Conservation (phyloP, 768 basidiomycete genomes). For the Porpolomopsis calyptriformis region DNA sequence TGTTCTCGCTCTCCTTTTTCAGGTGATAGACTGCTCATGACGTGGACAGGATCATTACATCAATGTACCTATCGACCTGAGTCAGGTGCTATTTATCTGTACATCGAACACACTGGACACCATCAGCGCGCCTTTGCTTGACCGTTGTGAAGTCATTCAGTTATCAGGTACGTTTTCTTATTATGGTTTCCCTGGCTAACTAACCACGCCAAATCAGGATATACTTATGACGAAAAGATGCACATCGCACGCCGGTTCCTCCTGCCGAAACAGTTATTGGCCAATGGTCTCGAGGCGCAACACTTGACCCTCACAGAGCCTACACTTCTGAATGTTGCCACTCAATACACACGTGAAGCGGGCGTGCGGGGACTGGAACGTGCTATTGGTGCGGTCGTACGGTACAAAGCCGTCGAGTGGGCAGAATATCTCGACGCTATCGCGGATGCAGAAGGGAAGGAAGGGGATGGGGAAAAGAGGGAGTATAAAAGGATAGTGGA, state of each 20-base stretch:
- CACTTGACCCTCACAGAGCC: conserved; percentile 61
- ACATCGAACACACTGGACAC: conserved; percentile 87
- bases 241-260: conserved; percentile 82
- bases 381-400: conserved; percentile 77
- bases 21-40: neutral
- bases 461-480: conserved; percentile 8
- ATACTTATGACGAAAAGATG: conserved; percentile 86
- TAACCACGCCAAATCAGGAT: conserved; percentile 31
- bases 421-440: conserved; percentile 48
- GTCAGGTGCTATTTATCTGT: conserved; percentile 84
- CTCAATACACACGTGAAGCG: conserved; percentile 80
- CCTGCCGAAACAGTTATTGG: conserved; percentile 74
- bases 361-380: conserved; percentile 89
- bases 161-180: conserved; percentile 44
- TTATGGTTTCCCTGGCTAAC: neutral
- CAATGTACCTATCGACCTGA: conserved; percentile 80
- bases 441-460: conserved; percentile 12
- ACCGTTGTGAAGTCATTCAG: conserved; percentile 83
- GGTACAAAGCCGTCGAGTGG: conserved; percentile 89
- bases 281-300: conserved; percentile 58
- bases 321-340: conserved; percentile 61
- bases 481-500: conserved; percentile 54
- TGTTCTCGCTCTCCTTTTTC: conserved; percentile 6
- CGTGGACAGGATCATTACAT: conserved; percentile 73
- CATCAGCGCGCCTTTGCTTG: conserved; percentile 77